phyloP scores from a whole-genome alignment of 2,329 filamentous ascomycete species.

The Lachnellula arida region DNA sequence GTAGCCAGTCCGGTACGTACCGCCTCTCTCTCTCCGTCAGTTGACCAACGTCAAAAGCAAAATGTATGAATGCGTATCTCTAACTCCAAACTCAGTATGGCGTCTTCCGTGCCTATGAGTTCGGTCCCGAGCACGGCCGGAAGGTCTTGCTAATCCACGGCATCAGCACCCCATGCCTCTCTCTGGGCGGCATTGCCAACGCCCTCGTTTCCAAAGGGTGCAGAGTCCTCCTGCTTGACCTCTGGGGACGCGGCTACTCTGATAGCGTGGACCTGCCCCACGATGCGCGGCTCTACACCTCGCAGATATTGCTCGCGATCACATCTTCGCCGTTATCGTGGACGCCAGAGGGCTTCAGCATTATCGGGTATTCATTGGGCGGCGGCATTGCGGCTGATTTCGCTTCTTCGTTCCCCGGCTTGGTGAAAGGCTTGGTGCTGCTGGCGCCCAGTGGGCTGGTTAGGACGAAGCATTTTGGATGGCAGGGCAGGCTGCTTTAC shows the following conservation, averaged over 20 bases:
- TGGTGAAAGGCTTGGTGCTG: conserved; percentile 67
- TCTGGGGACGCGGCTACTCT: conserved; percentile 74
- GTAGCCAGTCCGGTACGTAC: conserved; percentile 50
- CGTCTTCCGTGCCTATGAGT: conserved; percentile 71
- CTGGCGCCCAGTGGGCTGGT: conserved; percentile 78
- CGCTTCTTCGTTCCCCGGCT: conserved; percentile 60
- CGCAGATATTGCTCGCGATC: conserved; percentile 62
- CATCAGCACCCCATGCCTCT: conserved; percentile 72
- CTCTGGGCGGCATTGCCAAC: conserved; percentile 61
- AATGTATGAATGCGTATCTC: not conserved
- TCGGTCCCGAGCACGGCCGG: conserved; percentile 65
- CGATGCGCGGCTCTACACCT: conserved; percentile 59
- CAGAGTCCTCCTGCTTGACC: conserved; percentile 75
- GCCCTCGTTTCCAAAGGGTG: conserved; percentile 61
- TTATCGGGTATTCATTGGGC: conserved; percentile 77
- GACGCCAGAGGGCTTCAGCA: conserved; percentile 53
- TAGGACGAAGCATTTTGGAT: conserved; percentile 48
- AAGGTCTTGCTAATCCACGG: conserved; percentile 76
- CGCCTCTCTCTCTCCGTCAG: not conserved
- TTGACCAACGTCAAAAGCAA: too few species aligned
- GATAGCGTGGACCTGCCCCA: conserved; percentile 59
- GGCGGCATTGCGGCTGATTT: conserved; percentile 70
- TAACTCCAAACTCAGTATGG: conserved; percentile 47
- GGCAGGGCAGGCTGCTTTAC: conserved; percentile 47
- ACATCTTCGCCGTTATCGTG: conserved; percentile 57